Evolutionary conservation across 1,139 yeast species (phyloP).

Genomic region (Torulaspora globosa): DNA sequence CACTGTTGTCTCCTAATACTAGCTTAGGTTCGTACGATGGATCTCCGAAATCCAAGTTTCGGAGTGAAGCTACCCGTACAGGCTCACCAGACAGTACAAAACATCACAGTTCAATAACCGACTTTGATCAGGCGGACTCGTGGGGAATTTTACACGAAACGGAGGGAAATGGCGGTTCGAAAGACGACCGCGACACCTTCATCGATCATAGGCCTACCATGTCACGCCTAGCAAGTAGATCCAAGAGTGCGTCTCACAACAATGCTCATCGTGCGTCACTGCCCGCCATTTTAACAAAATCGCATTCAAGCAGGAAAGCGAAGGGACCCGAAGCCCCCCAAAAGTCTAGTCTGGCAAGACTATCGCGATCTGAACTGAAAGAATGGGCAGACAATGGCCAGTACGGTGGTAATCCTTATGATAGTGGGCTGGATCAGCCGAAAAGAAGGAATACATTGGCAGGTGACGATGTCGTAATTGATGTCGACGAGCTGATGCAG

Average conservation of each 20-base stretch:
- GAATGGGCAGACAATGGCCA: slow-evolving; percentile 14
- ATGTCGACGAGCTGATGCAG: slow-evolving; percentile 35
- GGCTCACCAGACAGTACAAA: slow-evolving; percentile 5
- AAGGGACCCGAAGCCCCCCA: slow-evolving; percentile 9
- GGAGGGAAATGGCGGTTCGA: slow-evolving; percentile 18
- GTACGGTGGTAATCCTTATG: slow-evolving; percentile 10
- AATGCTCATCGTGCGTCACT: slow-evolving; percentile 12
- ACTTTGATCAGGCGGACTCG: slow-evolving; percentile 35
- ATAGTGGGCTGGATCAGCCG: slow-evolving; percentile 11
- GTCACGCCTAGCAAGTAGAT: slow-evolving; percentile 16
- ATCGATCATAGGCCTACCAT: slow-evolving; percentile 36
- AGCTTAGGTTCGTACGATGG: slow-evolving; percentile 13
- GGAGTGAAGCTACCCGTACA: not conserved
- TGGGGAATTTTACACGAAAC: slow-evolving; percentile 36
- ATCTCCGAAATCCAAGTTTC: slow-evolving; percentile 3
- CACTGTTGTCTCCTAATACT: slow-evolving; percentile 15
- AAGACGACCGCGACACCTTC: slow-evolving; percentile 23
- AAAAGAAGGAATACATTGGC: slow-evolving; percentile 17
- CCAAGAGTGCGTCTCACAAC: slow-evolving; percentile 13
- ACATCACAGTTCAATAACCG: slow-evolving; percentile 17
- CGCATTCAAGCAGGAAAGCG: slow-evolving; percentile 7
- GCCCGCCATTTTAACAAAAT: slow-evolving; percentile 12
- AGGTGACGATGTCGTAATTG: slow-evolving; percentile 34
- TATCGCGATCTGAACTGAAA: slow-evolving; percentile 17
- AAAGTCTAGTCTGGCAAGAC: slow-evolving; percentile 7